Conservation (phyloP, 2,329 filamentous ascomycete genomes). For the Ilyonectria robusta region DNA sequence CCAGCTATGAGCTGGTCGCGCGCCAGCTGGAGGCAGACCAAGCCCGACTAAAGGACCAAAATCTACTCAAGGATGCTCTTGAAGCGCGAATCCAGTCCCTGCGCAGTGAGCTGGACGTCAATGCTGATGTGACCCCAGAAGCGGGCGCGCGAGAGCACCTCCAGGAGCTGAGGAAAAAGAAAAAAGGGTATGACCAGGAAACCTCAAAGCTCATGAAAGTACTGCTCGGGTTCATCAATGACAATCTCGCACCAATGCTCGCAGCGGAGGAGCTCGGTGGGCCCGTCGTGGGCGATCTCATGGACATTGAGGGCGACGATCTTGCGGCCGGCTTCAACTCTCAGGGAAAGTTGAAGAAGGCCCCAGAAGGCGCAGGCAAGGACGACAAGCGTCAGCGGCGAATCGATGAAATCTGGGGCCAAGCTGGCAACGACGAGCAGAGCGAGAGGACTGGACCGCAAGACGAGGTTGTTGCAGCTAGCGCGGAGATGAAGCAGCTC, state of each 20-base stretch:
- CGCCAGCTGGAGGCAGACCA: constrained; percentile 66
- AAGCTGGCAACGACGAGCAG: constrained; percentile 36
- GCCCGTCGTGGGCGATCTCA: constrained; percentile 82
- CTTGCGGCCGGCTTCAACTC: constrained; percentile 72
- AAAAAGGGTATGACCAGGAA: constrained; percentile 71
- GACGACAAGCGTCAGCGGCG: constrained; percentile 70
- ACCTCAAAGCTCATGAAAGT: constrained; percentile 73
- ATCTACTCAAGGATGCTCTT: constrained; percentile 67
- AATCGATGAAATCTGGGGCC: constrained; percentile 76
- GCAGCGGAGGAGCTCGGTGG: constrained; percentile 88
- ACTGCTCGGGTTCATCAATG: constrained; percentile 79
- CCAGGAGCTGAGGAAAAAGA: constrained; percentile 71
- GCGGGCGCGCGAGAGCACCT: constrained; percentile 75
- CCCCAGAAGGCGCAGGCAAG: constrained; percentile 54
- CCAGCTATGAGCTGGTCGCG: constrained; percentile 59
- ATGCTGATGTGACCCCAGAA: constrained; percentile 70
- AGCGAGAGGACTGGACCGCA: constrained; percentile 47
- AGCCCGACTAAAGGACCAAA: constrained; percentile 67
- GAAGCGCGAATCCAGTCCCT: constrained; percentile 72
- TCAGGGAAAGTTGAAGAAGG: constrained; percentile 69
- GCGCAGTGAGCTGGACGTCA: constrained; percentile 68
- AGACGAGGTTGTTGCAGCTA: constrained; percentile 66
- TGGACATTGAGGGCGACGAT: constrained; percentile 74
- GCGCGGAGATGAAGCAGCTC: constrained; percentile 71
- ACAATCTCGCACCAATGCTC: constrained; percentile 80